Conservation (phyloP, 176 grass and related monocot species). For the Oryza australiensis region DNA sequence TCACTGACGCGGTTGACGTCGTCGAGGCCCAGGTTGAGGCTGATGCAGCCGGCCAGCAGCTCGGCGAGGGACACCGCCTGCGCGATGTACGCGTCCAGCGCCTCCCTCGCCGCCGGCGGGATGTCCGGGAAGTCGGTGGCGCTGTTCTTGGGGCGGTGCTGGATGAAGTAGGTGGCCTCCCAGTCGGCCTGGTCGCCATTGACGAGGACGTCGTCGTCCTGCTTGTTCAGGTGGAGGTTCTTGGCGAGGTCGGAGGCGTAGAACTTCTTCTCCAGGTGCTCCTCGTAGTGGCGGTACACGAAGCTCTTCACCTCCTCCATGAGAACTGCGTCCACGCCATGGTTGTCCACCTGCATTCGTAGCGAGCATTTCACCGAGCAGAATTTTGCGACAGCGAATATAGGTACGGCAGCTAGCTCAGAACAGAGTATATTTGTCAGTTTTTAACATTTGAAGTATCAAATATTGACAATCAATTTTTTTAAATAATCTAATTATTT, state of each 20-base stretch:
- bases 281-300: slow-evolving; percentile 70
- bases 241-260: slow-evolving; percentile 59
- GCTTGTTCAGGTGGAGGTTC: slow-evolving; percentile 10
- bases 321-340: slow-evolving; percentile 64
- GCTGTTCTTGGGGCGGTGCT: slow-evolving; percentile 54
- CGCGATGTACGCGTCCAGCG: slow-evolving; percentile 53
- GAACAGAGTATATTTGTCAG: no score
- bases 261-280: slow-evolving; percentile 56
- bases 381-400: no score
- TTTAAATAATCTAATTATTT: no score
- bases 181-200: slow-evolving; percentile 50
- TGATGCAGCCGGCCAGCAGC: slow-evolving; percentile 57
- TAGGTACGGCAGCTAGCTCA: no score
- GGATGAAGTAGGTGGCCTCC: slow-evolving; percentile 79
- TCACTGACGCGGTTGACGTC: slow-evolving; percentile 28
- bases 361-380: no score
- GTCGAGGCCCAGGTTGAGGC: slow-evolving; percentile 66
- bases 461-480: no score
- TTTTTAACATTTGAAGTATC: no score
- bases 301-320: slow-evolving; percentile 77
- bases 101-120: slow-evolving; percentile 41
- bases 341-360: slow-evolving; percentile 65
- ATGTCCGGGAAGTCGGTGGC: slow-evolving; percentile 45
- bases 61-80: slow-evolving; percentile 59
- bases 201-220: neutral